These are phyloP conservation scores for Drechslerella coelobrocha DNA, from an alignment of 2,329 filamentous ascomycete genomes.

Conservation along the genomic window DNA sequence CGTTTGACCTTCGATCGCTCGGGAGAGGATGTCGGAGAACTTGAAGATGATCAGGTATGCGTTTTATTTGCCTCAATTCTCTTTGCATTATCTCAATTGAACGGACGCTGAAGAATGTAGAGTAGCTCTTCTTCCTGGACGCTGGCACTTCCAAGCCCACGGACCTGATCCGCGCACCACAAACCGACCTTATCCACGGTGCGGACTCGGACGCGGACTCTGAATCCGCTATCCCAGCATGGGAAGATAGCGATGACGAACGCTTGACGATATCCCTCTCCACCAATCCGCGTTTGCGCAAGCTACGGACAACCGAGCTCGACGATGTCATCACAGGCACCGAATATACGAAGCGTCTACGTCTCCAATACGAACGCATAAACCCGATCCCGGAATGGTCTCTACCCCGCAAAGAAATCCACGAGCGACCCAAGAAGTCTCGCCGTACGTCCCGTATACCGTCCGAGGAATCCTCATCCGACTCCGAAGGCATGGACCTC, in stretches of 20 bases:
- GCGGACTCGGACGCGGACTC: conserved; percentile 56
- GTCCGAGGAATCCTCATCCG: conserved; percentile 57
- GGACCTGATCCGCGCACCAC: conserved; percentile 17
- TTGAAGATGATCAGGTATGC: conserved; percentile 49
- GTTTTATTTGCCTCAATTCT: conserved; percentile 53
- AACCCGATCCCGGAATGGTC: conserved; percentile 71
- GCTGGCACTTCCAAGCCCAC: conserved; percentile 63
- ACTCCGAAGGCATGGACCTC: conserved; percentile 63
- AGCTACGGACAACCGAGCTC: conserved; percentile 77
- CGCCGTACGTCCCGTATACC: conserved; percentile 56
- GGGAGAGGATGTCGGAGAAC: conserved; percentile 34
- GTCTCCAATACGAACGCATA: conserved; percentile 74
- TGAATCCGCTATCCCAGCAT: conserved; percentile 66
- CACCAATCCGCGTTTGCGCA: conserved; percentile 75
- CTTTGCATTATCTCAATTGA: conserved; percentile 17
- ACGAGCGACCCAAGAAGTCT: conserved; percentile 61
- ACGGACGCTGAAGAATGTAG: too few relatives aligned
- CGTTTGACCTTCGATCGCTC: conserved; percentile 55
- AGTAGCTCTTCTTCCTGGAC: conserved; percentile 80
- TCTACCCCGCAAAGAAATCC: conserved; percentile 56
- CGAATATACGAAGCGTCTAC: conserved; percentile 81
- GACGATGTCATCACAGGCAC: conserved; percentile 87
- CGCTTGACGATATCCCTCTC: conserved; percentile 82
- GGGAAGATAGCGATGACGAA: conserved; percentile 97
- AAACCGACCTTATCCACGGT: conserved; percentile 58